Percentiles rank a stretch among this genome's conserved stretches.
Conservation (phyloP, 176 grass and related monocot species). For the Oryza glumipatula region DNA sequence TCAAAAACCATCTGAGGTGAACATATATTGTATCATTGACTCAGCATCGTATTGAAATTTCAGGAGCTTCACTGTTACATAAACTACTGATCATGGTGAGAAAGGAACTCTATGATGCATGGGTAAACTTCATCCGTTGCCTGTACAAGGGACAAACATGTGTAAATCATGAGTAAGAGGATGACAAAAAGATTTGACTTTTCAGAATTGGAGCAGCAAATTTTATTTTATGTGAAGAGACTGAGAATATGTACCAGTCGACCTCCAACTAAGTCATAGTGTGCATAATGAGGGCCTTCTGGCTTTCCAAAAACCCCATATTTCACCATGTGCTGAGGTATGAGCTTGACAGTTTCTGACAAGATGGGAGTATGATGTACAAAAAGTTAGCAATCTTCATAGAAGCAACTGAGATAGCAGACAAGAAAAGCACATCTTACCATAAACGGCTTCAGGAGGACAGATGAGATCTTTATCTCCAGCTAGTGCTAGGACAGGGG, state of each 20-base stretch:
- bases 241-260: constrained; percentile 48
- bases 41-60: background rate
- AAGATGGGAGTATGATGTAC: constrained; percentile 20
- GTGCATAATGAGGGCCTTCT: constrained; percentile 73
- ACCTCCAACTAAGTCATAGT: constrained; percentile 88
- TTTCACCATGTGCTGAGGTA: constrained; percentile 64
- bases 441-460: constrained; percentile 75
- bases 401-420: background rate
- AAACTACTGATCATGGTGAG: constrained; percentile 52
- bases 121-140: constrained; percentile 80
- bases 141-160: constrained; percentile 44
- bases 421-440: constrained; percentile 26
- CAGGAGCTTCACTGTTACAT: constrained; percentile 11
- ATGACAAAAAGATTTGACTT: background rate
- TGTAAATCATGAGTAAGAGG: background rate
- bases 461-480: constrained; percentile 80
- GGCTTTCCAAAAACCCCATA: constrained; percentile 69
- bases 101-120: constrained; percentile 80
- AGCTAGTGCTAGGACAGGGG: constrained; percentile 71
- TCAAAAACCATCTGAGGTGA: constrained; percentile 50
- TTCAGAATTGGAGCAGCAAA: background rate
- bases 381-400: constrained; percentile 29
- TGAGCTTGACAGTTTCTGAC: constrained; percentile 76
- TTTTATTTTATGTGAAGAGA: constrained; percentile 20
- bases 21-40: background rate